Evolutionary conservation across 2,329 filamentous ascomycete species (phyloP), one percentile per base, ranked within the genome.

Genomic region (Colletotrichum sp.): DNA sequence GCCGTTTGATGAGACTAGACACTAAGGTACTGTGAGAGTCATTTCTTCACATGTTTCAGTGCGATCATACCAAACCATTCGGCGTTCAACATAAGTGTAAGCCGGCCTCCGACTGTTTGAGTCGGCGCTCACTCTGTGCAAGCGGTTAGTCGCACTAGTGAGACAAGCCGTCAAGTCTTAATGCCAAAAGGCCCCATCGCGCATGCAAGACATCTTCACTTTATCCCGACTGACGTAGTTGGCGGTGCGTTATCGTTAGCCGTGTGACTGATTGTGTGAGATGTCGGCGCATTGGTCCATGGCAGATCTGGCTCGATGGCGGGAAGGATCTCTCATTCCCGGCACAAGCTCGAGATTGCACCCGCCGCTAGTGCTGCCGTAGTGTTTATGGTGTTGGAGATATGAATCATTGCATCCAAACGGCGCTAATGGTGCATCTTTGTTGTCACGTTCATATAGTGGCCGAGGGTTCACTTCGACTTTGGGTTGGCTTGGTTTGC

Each of bases 351-450:
- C 43, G 13, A 48, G 43, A 48, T 48, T 48, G 43, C 43, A 48
- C 43, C 43, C 43, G 43, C 43, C 43, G 43, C 43, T 22, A 48
- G n/a, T 48, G n/a, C 43, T 48, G 43, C n/a, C 43, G 10, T 48
- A 48, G 43, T 16, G 8, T 32, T 32, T 1, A 22, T 0, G 34
- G 10, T 25, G 22, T n/a, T 32, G 16, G 0, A 64, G 61, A 16
- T 64, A 25, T 64, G n/a, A 43, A 27, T 64, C 32, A 27, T 58
- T n/a, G 61, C 5, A 64, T 15, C 22, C 22, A 30, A 64, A 64
- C 15, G 13, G n/a, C 30, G 61, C 61, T 43, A 43, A 15, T 25
- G 13, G 36, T 1, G 6, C 15, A 30, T 28, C 22, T 58, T 58
- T 27, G 55, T 27, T 30, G 22, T 22, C 8, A 4, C 12, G n/a